phyloP scores from a whole-genome alignment of 257 asterid genomes.

The Solanum clarkiae region DNA sequence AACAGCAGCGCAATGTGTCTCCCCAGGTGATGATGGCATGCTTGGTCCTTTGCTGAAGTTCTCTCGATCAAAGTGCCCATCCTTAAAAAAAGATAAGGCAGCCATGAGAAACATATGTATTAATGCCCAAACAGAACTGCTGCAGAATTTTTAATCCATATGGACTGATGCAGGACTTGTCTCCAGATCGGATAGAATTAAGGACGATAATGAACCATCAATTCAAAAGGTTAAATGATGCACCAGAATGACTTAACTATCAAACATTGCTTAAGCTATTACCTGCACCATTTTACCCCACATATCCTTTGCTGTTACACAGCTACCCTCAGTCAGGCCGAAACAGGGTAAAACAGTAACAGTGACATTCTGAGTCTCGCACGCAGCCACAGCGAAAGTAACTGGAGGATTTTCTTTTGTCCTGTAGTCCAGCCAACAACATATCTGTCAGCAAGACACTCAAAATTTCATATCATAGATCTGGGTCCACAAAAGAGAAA shows the following conservation, averaged over 20 bases:
- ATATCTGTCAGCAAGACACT: neutral
- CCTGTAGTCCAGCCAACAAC: conserved; percentile 35
- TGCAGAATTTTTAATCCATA: neutral
- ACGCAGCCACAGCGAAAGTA: conserved; percentile 89
- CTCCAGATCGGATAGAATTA: neutral
- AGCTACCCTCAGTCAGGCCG: conserved; percentile 77
- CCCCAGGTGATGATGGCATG: conserved; percentile 90
- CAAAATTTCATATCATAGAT: neutral
- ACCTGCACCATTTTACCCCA: conserved; percentile 96
- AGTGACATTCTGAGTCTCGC: conserved; percentile 91
- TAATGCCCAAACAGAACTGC: neutral
- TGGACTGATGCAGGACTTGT: neutral
- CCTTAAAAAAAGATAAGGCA: conserved; percentile 29
- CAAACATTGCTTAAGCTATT: neutral
- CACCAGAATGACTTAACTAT: neutral
- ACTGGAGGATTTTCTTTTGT: conserved; percentile 88
- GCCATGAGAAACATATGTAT: neutral
- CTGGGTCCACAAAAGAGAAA: neutral
- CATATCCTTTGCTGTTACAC: conserved; percentile 81
- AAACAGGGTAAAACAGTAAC: conserved; percentile 91
- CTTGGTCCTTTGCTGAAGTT: conserved; percentile 65
- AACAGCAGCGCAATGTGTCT: conserved; percentile 91
- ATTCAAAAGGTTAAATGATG: neutral
- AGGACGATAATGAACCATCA: neutral
- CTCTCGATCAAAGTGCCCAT: conserved; percentile 84